Base-by-base conservation (phyloP, 2,329 filamentous ascomycete species). In the Arthrinium puccinioides region DNA sequence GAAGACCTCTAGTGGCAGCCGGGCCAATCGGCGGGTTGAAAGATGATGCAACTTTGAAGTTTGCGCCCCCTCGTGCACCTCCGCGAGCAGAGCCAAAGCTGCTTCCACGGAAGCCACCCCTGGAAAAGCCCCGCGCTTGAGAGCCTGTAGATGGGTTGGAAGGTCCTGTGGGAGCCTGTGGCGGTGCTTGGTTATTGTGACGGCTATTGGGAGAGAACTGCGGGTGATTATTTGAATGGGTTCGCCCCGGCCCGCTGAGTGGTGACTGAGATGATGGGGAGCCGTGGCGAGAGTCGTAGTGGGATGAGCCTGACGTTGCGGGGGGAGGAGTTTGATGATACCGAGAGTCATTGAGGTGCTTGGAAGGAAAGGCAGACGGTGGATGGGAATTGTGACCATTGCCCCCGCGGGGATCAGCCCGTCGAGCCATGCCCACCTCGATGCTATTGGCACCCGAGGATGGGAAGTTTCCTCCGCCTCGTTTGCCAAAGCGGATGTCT, bases 181-280 rank as follows among this genome's bases (percentile, higher is more conserved):
- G 70, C 15, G 74, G 69, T 29, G 80, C 82, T 59, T 81, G 81
- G 21, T 76, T 52, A 41, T 51, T 47, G 34, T 64, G 59, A 11
- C 81, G 81, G 21, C 76, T 52, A 41, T 51, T 47, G 34, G 64
- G 59, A 11, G 62, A 64, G 40, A 57, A 61, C 41, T 63, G 64
- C 44, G 62, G 70, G 15, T 66, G 67, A 42, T 59, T 60, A 30
- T 43, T 44, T 69, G 76, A 76, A 36, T 66, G 67, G 21, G 72
- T 71, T 55, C 76, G 66, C 33, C 66, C 66, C 44, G 63, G 62
- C 25, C 66, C 32, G n/a, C 23, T 66, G 51, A 82, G 76, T 11
- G 79, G 76, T 26, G 79, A 81, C 29, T 74, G 72, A 21, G 53
- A 48, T 42, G 71, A 71, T n/a, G 80, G 76, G 14, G 79, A 82